Base-by-base conservation (phyloP, 2,329 filamentous ascomycete species). In the Trichoderma harzianum region DNA sequence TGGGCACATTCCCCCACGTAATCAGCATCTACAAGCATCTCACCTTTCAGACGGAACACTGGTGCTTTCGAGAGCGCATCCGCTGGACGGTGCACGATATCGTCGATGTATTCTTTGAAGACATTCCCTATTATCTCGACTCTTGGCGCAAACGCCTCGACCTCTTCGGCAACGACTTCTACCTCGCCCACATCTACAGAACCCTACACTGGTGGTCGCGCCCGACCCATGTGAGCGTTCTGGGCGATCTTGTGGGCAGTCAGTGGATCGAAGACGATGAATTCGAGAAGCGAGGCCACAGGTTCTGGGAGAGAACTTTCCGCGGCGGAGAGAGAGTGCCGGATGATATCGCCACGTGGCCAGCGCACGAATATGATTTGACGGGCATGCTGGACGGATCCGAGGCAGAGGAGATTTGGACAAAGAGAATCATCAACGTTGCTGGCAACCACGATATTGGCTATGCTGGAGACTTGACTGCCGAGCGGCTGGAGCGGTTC, bases 371-470 rank as follows among this genome's bases (percentile, higher is more conserved):
- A 51, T 86, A 89, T 76, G 83, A 84, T 1, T 75, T 89, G 7
- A 79, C 86, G 0, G 87, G 86, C 4, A 81, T 86, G 26, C 78
- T 90, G 5, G 84, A 84, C 51, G 82, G 79, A 1, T 80, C 80
- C 7, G 78, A 83, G 8, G 80, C 84, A 63, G 83, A 83, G 7
- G 81, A 84, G 7, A 80, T 82, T 3, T 98, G 96, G 96, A 82
- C 86, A n/a, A 87, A 85, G 53, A 88, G 92, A 70, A 86, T 98
- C 74, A 94, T 99, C 79, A 97, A 97, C 76, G 89, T 98, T 30
- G 94, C 91, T 0, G 96, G 96, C 1, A 99, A 99, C 78, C 96
- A 99, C 79, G 96, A 99, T 80, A 91, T 99, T 78, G 96, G 96
- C 39, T 99, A 99, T 79, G 94, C 95, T 0, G 96, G 96, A 3